Evolutionary conservation across 2,329 filamentous ascomycete genomes (phyloP).

Genomic region (Thelonectria blattea): DNA sequence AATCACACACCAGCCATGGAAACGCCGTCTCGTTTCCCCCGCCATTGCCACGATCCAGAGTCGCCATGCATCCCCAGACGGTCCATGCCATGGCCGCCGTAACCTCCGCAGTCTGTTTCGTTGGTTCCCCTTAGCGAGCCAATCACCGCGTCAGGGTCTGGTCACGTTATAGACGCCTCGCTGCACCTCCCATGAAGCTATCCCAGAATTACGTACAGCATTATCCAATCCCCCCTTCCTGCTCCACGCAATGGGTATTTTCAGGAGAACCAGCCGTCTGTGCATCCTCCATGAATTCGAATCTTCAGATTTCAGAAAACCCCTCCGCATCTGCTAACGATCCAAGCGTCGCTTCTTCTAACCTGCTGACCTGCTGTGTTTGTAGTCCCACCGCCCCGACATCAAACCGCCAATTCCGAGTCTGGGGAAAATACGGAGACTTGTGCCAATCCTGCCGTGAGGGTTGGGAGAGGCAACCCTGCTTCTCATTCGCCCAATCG

Average conservation of each 20-base stretch:
- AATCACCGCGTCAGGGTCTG: conserved; percentile 5
- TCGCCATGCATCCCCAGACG: conserved; percentile 9
- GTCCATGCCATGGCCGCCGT: conserved; percentile 4
- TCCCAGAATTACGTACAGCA: conserved; percentile 17
- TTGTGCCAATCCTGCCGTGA: neutral
- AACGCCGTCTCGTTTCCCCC: neutral
- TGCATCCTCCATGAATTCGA: conserved; percentile 7
- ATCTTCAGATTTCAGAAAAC: neutral
- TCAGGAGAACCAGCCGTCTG: conserved; percentile 9
- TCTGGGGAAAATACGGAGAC: conserved; percentile 23
- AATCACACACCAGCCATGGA: conserved; percentile 1
- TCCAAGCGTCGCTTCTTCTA: conserved; percentile 1
- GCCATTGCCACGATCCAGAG: conserved; percentile 12
- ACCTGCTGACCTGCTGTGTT: neutral
- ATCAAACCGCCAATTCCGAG: neutral
- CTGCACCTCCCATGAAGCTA: conserved; percentile 1
- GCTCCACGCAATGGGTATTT: neutral
- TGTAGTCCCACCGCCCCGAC: neutral
- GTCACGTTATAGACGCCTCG: conserved; percentile 20
- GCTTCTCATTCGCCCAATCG: neutral
- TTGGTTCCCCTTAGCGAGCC: conserved; percentile 7
- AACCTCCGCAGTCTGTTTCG: conserved; percentile 2
- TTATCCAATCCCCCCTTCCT: neutral
- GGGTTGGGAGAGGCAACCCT: neutral
- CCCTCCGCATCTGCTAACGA: neutral